Conservation (phyloP, 345 rosid genomes). For the Limnanthes douglasii region DNA sequence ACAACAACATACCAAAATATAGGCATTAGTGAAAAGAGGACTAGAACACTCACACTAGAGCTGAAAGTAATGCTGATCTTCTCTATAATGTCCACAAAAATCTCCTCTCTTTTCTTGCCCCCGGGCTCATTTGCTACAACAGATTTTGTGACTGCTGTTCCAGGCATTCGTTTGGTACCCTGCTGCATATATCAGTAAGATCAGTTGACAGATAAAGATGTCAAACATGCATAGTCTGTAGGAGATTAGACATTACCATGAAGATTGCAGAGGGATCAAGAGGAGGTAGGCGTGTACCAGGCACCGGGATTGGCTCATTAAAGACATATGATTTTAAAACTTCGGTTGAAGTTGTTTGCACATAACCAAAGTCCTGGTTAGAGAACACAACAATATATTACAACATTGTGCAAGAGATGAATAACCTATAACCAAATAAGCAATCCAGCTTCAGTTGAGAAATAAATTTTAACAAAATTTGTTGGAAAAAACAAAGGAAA, state of each 20-base stretch:
- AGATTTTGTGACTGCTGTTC: constrained; percentile 94
- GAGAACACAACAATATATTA: constrained; percentile 4
- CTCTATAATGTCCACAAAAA: constrained; percentile 93
- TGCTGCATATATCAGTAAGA: constrained; percentile 39
- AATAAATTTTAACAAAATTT: constrained; percentile 1
- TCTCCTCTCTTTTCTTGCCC: constrained; percentile 97
- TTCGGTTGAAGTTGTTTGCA: constrained; percentile 95
- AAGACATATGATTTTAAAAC: constrained; percentile 80
- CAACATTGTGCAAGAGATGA: no score
- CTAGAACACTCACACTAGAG: constrained; percentile 62
- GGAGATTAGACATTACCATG: constrained; percentile 31
- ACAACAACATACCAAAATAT: constrained; percentile 2
- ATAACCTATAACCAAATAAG: no score
- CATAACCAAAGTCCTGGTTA: constrained; percentile 92
- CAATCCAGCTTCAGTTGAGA: no score
- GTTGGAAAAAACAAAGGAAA: background rate
- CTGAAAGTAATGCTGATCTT: constrained; percentile 98
- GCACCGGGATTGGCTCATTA: constrained; percentile 87
- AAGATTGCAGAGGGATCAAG: constrained; percentile 90
- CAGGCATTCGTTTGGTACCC: constrained; percentile 96
- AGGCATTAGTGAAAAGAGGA: background rate
- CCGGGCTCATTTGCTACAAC: constrained; percentile 96
- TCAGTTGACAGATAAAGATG: constrained; percentile 8
- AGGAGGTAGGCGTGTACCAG: constrained; percentile 71
- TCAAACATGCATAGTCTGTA: background rate